Percentiles rank a stretch among this genome's conserved stretches.
Evolutionary conservation across 1,139 yeast genomes (phyloP).

Genomic region (Pichia sp.): DNA sequence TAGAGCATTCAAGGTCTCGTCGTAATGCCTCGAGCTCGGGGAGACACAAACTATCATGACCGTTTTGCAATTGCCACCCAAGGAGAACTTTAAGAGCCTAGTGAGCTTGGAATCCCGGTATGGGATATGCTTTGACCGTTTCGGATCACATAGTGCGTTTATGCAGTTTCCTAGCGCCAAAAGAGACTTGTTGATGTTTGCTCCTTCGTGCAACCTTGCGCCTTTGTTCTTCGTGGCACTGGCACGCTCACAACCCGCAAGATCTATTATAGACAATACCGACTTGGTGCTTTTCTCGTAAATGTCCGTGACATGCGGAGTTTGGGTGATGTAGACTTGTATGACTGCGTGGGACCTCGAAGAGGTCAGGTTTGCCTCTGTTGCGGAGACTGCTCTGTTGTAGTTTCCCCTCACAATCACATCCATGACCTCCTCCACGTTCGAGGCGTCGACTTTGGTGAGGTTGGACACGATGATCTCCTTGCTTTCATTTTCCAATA

Average conservation of each 20-base stretch:
- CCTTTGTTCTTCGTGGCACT: conserved; percentile 85
- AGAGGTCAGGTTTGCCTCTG: conserved; percentile 86
- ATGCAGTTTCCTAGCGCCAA: conserved; percentile 92
- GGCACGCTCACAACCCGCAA: conserved; percentile 95
- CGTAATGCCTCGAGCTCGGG: conserved; percentile 81
- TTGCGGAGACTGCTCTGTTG: conserved; percentile 79
- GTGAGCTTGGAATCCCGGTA: conserved; percentile 88
- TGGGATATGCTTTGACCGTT: conserved; percentile 71
- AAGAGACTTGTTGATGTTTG: conserved; percentile 82
- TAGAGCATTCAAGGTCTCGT: conserved; percentile 84
- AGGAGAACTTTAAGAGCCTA: conserved; percentile 74
- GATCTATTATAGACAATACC: conserved; percentile 78
- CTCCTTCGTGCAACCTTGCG: conserved; percentile 77
- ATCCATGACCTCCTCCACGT: conserved; percentile 78
- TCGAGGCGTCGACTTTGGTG: conserved; percentile 56
- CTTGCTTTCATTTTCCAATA: conserved; percentile 69
- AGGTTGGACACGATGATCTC: conserved; percentile 73
- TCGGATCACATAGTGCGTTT: conserved; percentile 78
- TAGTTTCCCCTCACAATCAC: conserved; percentile 66
- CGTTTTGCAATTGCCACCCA: conserved; percentile 94
- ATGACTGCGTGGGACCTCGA: conserved; percentile 92
- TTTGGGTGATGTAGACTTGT: conserved; percentile 70
- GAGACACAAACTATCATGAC: conserved; percentile 94
- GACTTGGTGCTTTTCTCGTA: conserved; percentile 70
- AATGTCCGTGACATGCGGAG: conserved; percentile 51